These are phyloP conservation scores for Malus hybrid DNA, from an alignment of 331 rosid species.

Conservation along the genomic window DNA sequence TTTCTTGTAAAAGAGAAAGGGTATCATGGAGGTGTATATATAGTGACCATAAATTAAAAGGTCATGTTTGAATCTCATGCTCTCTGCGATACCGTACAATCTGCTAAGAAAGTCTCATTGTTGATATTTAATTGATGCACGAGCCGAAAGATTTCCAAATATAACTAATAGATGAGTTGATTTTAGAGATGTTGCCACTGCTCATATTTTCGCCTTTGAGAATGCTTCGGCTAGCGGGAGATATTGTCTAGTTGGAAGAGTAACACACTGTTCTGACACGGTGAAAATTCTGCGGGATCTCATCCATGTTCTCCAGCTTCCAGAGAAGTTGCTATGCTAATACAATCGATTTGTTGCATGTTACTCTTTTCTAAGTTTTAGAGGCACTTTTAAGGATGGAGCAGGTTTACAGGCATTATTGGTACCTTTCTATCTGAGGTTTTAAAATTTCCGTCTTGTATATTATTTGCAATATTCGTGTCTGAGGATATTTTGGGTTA, in stretches of 20 bases:
- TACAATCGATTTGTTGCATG: background rate
- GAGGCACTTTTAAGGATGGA: background rate
- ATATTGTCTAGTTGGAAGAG: conserved; percentile 20
- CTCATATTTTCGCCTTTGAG: conserved; percentile 26
- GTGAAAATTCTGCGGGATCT: background rate
- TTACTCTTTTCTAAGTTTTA: too few species aligned
- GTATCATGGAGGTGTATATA: too few species aligned
- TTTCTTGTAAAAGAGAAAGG: too few species aligned
- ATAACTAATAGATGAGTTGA: conserved; percentile 10
- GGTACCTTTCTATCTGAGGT: background rate
- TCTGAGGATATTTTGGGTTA: too few species aligned
- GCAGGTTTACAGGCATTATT: background rate
- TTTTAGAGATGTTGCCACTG: conserved; percentile 28
- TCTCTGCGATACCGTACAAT: background rate
- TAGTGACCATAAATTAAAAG: background rate
- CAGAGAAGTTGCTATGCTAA: conserved; percentile 2
- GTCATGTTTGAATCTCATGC: background rate
- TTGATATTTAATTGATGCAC: background rate
- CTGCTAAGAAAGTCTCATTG: background rate
- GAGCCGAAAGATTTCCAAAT: background rate
- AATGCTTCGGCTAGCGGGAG: conserved; percentile 24
- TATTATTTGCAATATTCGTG: background rate
- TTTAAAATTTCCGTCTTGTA: background rate
- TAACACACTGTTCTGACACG: conserved; percentile 1
- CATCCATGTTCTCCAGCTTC: conserved; percentile 9